phyloP scores from a whole-genome alignment of 106 monocot genomes.

The Vanilla planifolia region DNA sequence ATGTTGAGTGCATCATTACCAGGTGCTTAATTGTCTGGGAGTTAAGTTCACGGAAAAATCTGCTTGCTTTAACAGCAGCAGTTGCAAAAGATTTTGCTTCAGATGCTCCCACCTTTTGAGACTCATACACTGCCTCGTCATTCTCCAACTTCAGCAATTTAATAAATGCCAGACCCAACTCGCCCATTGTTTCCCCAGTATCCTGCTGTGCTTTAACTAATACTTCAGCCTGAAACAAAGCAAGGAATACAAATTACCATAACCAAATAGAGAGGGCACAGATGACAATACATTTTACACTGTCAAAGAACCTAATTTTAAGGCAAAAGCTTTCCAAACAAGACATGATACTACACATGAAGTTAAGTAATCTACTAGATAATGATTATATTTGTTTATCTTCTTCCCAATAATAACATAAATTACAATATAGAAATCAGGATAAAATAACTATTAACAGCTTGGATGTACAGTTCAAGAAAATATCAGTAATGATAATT shows the following conservation, averaged over 20 bases:
- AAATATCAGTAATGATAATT: no score
- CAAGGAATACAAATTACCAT: constrained; percentile 2
- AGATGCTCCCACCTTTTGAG: constrained; percentile 66
- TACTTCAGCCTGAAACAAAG: constrained; percentile 64
- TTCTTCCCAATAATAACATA: neutral
- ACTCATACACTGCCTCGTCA: constrained; percentile 47
- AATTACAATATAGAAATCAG: no score
- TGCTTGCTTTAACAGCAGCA: constrained; percentile 87
- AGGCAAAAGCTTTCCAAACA: no score
- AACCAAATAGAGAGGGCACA: neutral
- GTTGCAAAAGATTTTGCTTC: constrained; percentile 63
- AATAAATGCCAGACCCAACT: constrained; percentile 77
- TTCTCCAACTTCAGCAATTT: constrained; percentile 84
- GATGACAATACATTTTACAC: no score
- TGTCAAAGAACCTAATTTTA: no score
- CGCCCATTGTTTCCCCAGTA: constrained; percentile 87
- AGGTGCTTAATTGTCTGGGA: constrained; percentile 73
- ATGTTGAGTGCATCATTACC: constrained; percentile 30
- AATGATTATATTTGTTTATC: neutral
- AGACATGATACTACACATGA: neutral
- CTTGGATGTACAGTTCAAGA: no score
- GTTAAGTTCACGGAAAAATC: constrained; percentile 78
- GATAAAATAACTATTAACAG: no score
- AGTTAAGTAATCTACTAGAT: neutral
- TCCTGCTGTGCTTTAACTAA: constrained; percentile 88